phyloP scores from a whole-genome alignment of 176 grass and related monocot species.

The Cenchrus fungigraminus region DNA sequence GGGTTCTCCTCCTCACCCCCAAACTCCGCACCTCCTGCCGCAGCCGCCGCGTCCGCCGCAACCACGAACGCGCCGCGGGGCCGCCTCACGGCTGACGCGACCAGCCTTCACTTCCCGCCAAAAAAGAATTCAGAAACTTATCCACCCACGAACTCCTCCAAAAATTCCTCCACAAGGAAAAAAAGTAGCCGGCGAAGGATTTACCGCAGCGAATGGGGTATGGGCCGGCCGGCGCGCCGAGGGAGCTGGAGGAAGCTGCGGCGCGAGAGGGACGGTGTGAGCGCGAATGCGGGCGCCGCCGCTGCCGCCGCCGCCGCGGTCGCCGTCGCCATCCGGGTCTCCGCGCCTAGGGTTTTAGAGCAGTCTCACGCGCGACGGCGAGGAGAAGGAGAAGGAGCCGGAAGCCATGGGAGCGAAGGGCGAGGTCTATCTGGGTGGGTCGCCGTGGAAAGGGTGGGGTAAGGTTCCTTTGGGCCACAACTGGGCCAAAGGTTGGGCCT shows the following conservation, averaged over 20 bases:
- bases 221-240: constrained; percentile 29
- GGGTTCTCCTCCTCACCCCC: constrained; percentile 79
- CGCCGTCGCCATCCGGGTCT: constrained; percentile 44
- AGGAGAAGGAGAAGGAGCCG: constrained; percentile 13
- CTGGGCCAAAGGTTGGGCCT: neutral
- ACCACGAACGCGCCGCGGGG: constrained; percentile 43
- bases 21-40: constrained; percentile 60
- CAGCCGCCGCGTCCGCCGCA: constrained; percentile 43
- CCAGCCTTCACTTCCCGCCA: constrained; percentile 42
- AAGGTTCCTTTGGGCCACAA: neutral
- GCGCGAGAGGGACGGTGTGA: constrained; percentile 18
- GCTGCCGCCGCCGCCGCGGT: constrained; percentile 15
- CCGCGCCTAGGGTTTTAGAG: constrained; percentile 43
- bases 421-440: constrained; percentile 53
- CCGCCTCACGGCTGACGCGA: constrained; percentile 40
- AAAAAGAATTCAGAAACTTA: constrained; percentile 25
- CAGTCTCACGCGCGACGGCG: constrained; percentile 29
- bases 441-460: constrained; percentile 31
- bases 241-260: constrained; percentile 31
- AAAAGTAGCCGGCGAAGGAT: neutral
- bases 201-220: constrained; percentile 45
- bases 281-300: constrained; percentile 15
- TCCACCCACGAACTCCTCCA: neutral
- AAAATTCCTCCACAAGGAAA: neutral
- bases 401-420: constrained; percentile 46